Evolutionary conservation across 2,329 filamentous ascomycete genomes (phyloP).

Genomic region (Thelonectria olida): DNA sequence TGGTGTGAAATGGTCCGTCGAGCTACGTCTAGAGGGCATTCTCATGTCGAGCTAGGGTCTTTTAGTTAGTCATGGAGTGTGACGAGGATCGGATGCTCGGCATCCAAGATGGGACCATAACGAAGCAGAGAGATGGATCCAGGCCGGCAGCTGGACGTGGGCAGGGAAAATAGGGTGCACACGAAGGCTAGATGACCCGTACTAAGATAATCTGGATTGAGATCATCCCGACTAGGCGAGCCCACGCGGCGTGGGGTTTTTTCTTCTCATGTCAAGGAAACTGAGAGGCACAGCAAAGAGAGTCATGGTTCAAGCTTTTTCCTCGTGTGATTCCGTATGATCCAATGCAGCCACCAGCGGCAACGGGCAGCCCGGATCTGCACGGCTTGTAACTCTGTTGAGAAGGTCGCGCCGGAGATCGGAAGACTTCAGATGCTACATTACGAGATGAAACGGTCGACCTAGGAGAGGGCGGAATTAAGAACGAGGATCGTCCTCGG

Average conservation of each 20-base stretch:
- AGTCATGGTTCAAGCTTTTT: neutral
- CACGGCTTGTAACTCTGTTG: neutral
- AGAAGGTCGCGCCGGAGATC: neutral
- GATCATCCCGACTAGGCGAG: conserved; percentile 23
- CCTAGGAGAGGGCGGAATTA: neutral
- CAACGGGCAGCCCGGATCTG: neutral
- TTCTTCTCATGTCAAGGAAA: neutral
- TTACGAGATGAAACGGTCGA: neutral
- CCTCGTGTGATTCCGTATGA: neutral
- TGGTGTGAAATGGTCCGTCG: neutral
- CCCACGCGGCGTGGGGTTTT: conserved; percentile 23
- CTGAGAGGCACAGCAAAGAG: neutral
- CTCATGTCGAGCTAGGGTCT: neutral
- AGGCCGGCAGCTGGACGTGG: conserved; percentile 8
- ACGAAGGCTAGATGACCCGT: conserved; percentile 25
- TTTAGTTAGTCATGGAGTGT: conserved; percentile 23
- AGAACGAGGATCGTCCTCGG: neutral
- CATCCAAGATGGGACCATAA: conserved; percentile 24
- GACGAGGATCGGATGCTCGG: conserved; percentile 28
- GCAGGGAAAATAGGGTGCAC: neutral
- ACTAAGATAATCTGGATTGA: conserved; percentile 27
- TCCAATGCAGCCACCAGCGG: too few species aligned
- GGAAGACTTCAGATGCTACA: neutral
- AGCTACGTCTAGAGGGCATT: neutral
- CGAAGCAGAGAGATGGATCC: conserved; percentile 8